Evolutionary conservation across 2,329 filamentous ascomycete species (phyloP).

Genomic region (Ambrosiella beaveri): DNA sequence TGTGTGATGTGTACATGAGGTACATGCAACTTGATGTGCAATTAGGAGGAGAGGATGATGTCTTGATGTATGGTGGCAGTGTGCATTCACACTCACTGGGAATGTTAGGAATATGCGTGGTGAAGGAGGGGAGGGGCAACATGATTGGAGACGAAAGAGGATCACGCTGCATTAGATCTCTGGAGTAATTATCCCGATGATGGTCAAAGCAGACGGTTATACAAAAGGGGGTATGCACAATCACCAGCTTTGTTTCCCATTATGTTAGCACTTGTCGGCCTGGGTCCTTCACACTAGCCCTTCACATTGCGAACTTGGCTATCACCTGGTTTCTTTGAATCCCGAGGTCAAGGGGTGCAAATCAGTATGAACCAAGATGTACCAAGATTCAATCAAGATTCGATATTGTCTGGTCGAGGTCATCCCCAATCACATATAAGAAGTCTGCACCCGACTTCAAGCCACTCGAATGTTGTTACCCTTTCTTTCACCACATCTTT

Average conservation of each 20-base stretch:
- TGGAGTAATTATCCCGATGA: neutral
- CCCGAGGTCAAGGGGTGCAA: neutral
- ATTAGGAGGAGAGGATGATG: no score
- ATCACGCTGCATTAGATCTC: neutral
- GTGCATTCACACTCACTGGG: neutral
- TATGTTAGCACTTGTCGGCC: no score
- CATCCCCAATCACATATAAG: neutral
- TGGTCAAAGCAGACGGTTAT: neutral
- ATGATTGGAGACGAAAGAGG: neutral
- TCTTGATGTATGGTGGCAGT: no score
- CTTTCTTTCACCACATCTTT: neutral
- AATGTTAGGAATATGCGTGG: neutral
- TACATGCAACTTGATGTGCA: no score
- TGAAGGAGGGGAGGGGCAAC: neutral
- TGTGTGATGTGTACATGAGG: no score
- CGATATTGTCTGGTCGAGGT: neutral
- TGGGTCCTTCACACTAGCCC: no score
- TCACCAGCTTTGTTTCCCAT: neutral
- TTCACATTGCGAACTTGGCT: neutral
- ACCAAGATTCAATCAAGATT: neutral
- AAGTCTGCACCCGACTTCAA: neutral
- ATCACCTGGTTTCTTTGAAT: neutral
- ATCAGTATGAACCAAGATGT: neutral
- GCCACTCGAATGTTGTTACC: neutral
- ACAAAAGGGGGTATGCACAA: neutral